Evolutionary conservation across 345 rosid genomes (phyloP), one percentile per base, ranked within the genome.

Genomic region (Citrus australasica): DNA sequence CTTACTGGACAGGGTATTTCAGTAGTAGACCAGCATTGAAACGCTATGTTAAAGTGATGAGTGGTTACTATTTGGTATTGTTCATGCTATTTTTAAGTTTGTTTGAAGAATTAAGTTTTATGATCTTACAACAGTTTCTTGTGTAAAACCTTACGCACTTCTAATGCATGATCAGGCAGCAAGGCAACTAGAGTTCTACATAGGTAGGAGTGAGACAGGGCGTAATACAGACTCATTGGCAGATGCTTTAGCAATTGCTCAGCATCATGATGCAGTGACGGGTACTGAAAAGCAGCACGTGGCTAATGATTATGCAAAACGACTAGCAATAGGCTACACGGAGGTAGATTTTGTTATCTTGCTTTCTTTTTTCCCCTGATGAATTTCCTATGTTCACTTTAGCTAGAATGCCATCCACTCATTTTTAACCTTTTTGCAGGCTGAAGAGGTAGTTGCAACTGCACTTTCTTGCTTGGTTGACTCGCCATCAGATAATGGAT

Each of bases 1-100:
- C 94, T 79, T 96, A 92, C 83, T 96, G 99, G 99, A 96, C 99
- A 62, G 98, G 99, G 69, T 96, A 94, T 84, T 96, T 91, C 82
- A 80, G 95, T 67, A 96, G 99, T 79, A 92, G 99, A 80, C 92
- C 99, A 73, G 94, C 98, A 66, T 69, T 96, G 64, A 96, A 96
- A 86, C 92, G 90, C 81, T 94, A 91, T 81, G 97, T 96, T 81
- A 89, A 98, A 85, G 82, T 82, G 84, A 86, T 94, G 99, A 96
- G 99, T 67, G 92, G 89, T 85, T 96, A 94, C 82, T 89, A 92
- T 90, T 76, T 94, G 97, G 99, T 96, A 92, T 73, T 79, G 32
- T 73, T 78, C 67, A 28, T 81, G 30, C 40, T 37, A 38, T 16
- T 38, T 65, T 72, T 66, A 68, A 74, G 27, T 69, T 59, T 76